Conservation (phyloP, 257 asterid genomes). For the Solanum sejunctum region DNA sequence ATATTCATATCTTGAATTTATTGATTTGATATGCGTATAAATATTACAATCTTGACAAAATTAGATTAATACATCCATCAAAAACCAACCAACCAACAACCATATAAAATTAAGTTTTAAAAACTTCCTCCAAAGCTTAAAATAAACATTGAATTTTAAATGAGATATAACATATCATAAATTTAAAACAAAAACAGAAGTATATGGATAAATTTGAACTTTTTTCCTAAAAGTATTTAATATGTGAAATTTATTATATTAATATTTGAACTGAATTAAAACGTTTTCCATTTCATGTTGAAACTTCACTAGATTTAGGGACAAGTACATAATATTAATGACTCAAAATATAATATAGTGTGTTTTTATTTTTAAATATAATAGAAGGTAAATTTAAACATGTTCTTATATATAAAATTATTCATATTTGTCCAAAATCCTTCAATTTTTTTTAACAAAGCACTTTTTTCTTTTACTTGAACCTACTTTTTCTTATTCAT, state of each 20-base stretch:
- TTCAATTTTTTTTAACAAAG: not conserved
- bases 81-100: not conserved
- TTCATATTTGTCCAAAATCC: not conserved
- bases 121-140: not conserved
- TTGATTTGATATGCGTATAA: not conserved
- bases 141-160: not conserved
- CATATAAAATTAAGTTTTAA: not conserved
- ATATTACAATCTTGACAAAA: not conserved
- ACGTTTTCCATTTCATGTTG: not conserved
- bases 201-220: not conserved
- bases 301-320: too few relatives aligned
- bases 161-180: not conserved
- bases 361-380: too few relatives aligned
- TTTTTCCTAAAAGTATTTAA: not conserved
- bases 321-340: too few relatives aligned
- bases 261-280: too few relatives aligned
- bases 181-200: not conserved
- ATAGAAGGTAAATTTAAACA: too few relatives aligned
- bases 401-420: not conserved
- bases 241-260: not conserved
- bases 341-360: too few relatives aligned
- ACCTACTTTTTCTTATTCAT: not conserved
- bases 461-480: not conserved
- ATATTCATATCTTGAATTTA: not conserved
- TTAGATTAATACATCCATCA: not conserved